Evolutionary conservation across 2,329 filamentous ascomycete species (phyloP).

Genomic region (Fusarium newnesense): DNA sequence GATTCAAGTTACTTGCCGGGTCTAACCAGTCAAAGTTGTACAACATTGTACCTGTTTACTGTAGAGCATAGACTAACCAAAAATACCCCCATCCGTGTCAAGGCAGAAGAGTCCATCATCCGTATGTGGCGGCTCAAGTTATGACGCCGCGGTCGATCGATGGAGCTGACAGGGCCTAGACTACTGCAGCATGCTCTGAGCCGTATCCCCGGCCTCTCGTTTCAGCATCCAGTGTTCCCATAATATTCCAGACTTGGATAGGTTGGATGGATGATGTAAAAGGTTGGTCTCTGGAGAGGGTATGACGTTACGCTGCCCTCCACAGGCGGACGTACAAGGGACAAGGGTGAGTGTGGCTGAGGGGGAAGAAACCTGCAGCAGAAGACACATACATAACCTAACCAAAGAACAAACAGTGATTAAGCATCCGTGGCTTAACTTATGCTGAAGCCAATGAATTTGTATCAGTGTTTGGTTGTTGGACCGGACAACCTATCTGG

Average conservation of each 20-base stretch:
- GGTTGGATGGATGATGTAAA: constrained; percentile 33
- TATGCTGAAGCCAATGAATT: background rate
- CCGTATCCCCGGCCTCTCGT: background rate
- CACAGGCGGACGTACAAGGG: background rate
- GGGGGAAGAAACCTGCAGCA: background rate
- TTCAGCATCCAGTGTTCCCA: constrained; percentile 1
- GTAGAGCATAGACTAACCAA: background rate
- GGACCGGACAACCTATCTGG: background rate
- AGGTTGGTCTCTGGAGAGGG: background rate
- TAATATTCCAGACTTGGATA: background rate
- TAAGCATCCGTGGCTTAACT: constrained; percentile 1
- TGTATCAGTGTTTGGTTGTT: background rate
- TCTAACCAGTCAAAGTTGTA: background rate
- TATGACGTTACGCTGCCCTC: constrained; percentile 29
- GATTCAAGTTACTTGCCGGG: background rate
- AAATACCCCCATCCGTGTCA: constrained; percentile 2
- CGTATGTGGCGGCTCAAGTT: constrained; percentile 25
- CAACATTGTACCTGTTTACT: constrained; percentile 1
- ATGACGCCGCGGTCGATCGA: constrained; percentile 34
- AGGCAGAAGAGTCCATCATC: constrained; percentile 5
- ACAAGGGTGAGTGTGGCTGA: background rate
- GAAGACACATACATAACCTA: background rate
- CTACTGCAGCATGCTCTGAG: background rate
- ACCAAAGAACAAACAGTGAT: background rate
- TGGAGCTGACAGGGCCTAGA: constrained; percentile 3